A percentile compares a stretch with the other conserved stretches of the same genome.
phyloP scores from a whole-genome alignment of 2,329 filamentous ascomycete genomes.

The Pseudopithomyces maydicus region DNA sequence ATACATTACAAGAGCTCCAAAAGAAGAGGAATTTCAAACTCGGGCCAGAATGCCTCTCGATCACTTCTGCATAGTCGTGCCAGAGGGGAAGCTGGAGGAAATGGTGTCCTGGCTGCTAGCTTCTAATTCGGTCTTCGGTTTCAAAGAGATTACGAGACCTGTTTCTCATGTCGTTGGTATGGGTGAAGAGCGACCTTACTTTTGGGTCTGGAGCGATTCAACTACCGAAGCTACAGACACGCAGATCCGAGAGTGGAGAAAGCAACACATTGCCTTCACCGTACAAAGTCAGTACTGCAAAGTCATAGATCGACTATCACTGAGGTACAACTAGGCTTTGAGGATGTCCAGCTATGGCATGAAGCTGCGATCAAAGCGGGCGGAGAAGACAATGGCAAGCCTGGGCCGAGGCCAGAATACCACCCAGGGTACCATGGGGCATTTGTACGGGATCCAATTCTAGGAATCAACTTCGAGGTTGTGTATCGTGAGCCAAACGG shows the following conservation, averaged over 20 bases:
- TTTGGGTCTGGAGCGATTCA: conserved; percentile 15
- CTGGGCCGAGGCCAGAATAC: conserved; percentile 19
- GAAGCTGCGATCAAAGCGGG: conserved; percentile 15
- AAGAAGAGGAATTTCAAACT: no score
- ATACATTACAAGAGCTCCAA: neutral
- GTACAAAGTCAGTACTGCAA: neutral
- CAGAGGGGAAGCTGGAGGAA: conserved; percentile 10
- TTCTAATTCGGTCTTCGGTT: conserved; percentile 18
- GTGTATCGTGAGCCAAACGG: conserved; percentile 1
- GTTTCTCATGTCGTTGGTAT: conserved; percentile 11
- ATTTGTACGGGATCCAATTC: conserved; percentile 20
- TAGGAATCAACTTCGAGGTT: neutral
- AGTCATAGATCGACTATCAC: conserved; percentile 3
- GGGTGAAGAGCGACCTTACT: conserved; percentile 4
- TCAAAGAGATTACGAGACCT: conserved; percentile 18
- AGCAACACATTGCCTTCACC: conserved; percentile 1
- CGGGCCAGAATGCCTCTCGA: conserved; percentile 6
- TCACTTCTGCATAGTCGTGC: conserved; percentile 19
- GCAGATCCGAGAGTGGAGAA: neutral
- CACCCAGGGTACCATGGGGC: conserved; percentile 20
- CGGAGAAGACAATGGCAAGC: conserved; percentile 20
- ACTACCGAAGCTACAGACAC: neutral
- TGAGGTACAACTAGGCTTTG: conserved; percentile 11
- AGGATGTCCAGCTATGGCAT: conserved; percentile 16
- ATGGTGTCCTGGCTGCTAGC: conserved; percentile 15